Evolutionary conservation across 331 rosid species (phyloP), one percentile per base, ranked within the genome.

Genomic region (Spiraea crenata): DNA sequence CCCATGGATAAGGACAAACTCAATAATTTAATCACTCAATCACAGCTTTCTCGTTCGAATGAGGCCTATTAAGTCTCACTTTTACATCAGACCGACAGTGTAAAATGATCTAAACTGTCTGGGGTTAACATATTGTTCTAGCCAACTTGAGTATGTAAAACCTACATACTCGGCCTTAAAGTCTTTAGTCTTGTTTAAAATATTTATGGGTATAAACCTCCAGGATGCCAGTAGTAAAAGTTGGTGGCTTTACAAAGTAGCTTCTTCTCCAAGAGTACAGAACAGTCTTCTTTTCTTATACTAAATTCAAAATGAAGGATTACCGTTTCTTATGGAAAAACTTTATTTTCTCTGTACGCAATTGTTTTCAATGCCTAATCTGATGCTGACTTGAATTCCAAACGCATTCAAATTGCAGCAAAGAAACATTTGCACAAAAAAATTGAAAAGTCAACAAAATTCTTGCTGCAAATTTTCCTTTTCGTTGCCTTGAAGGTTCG

Each of bases 401-500:
- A 25, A 19, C 9, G 31, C 50, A 42, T 51, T 48, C 48, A 60
- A 48, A 61, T 40, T 60, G 15, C 67, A 20, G 20, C 9, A 47
- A 57, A 65, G 60, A 65, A 57, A 12, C 37, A 74, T 19, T 64
- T 49, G 17, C 49, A 31, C 14, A 7, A 11, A 15, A 40, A 39
- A 40, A 37, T 1, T 3, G 40, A 59, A 19, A 54, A 7, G 61
- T 70, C 71, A 50, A 49, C 52, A 41, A 46, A 56, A 67, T 65
- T 71, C 58, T 12, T 39, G 46, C 55, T 6, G 10, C 39, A 15
- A 5, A 34, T 11, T 46, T 47, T 9, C 17, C 69, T 35, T 80
- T 75, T 42, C 77, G 31, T 71, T 47, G 49, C 70, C 37, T 71
- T 5, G 50, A 71, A 75, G 77, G 31, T 51, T 58, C 54, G 37